A percentile compares a stretch with the other conserved stretches of the same genome.
phyloP scores from a whole-genome alignment of 2,329 filamentous ascomycete species.

The Xylaria sp. region DNA sequence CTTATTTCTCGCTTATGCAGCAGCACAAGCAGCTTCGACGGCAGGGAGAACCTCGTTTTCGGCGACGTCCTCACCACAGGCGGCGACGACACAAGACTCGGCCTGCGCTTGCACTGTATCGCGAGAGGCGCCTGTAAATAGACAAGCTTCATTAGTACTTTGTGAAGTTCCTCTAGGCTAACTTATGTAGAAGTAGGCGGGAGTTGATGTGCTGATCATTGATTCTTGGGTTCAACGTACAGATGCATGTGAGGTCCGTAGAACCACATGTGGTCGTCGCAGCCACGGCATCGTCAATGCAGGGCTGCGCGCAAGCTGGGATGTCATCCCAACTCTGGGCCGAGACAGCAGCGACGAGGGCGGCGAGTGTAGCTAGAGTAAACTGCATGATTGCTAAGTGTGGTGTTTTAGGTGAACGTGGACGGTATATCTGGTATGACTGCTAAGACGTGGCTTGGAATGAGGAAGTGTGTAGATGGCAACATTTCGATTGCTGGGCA shows the following conservation, averaged over 20 bases:
- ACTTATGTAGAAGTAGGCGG: background rate
- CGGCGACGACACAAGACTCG: slow-evolving; percentile 24
- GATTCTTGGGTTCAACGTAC: slow-evolving; percentile 15
- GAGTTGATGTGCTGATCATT: no score
- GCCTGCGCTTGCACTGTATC: slow-evolving; percentile 11
- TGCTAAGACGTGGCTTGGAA: background rate
- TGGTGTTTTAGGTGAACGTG: background rate
- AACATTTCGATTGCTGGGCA: slow-evolving; percentile 18
- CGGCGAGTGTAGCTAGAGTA: slow-evolving; percentile 19
- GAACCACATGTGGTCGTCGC: slow-evolving; percentile 17
- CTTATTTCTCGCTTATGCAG: slow-evolving; percentile 3
- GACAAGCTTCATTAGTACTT: slow-evolving; percentile 5
- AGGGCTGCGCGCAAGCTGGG: slow-evolving; percentile 32
- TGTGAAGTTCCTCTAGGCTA: background rate
- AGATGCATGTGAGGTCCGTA: slow-evolving; percentile 29
- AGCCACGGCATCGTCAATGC: slow-evolving; percentile 23
- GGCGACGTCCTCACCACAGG: slow-evolving; percentile 23
- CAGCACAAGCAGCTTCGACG: slow-evolving; percentile 24
- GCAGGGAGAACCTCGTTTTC: slow-evolving; percentile 26
- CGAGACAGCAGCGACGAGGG: slow-evolving; percentile 21
- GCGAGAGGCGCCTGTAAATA: slow-evolving; percentile 16
- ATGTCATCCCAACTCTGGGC: slow-evolving; percentile 35
- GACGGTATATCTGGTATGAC: background rate
- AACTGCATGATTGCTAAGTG: slow-evolving; percentile 29
- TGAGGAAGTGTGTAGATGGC: slow-evolving; percentile 13